Evolutionary conservation across 192 early-diverging fungal species (phyloP), one percentile per base, ranked within the genome.

Genomic region (Linnemannia exigua): DNA sequence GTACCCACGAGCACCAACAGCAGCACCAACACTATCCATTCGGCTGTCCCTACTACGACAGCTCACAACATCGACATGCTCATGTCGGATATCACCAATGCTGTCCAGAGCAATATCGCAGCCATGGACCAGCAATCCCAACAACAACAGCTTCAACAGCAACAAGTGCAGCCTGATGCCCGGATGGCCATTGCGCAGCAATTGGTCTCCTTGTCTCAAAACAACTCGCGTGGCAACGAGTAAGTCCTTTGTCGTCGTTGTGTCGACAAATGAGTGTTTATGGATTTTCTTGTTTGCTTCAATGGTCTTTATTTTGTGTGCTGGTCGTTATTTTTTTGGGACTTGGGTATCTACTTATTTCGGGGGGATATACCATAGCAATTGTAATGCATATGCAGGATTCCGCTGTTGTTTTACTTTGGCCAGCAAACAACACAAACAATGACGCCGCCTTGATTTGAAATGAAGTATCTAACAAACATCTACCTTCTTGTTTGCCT

Each of bases 111-210:
- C 36, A 75, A 69, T 72, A 82, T 75, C 52, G 75, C 69, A 36
- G 74, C 80, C 75, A 77, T 77, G 61, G 81, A 73, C 31, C 76
- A 70, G 36, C 50, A 50, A 33, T 71, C 67, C 16, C 75, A 74
- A 38, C 67, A 52, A 75, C 75, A 73, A 35, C 75, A 72, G 37
- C 50, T 28, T 28, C 38, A 54, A 54, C 72, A 54, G n/a, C 46
- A 54, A 6, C 72, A 74, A 25, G 58, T 25, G 11, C 76, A 84
- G 15, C 83, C 72, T 16, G 84, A 86, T 71, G 51, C 83, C 31
- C 74, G 75, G 14, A 86, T 86, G 79, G 84, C 79, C 20, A 79
- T 86, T 7, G 84, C 84, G 9, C 78, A 86, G 22, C 70, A 80
- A 20, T 63, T 86, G 28, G 84, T 86, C 35, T 86, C 84, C 25